Base-by-base conservation (phyloP, 257 asterid genomes). In the Anisodus acutangulus region DNA sequence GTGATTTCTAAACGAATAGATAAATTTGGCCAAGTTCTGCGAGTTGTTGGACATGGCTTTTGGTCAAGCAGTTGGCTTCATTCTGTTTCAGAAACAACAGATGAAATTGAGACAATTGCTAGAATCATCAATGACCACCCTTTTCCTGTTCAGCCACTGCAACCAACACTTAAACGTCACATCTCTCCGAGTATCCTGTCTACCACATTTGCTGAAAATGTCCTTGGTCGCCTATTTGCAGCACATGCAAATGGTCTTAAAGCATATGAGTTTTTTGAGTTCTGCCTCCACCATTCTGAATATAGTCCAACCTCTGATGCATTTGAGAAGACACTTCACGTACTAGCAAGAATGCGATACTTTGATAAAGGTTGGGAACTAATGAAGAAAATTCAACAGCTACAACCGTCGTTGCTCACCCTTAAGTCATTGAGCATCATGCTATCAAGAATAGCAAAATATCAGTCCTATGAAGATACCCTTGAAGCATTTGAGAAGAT, bases 201-300 rank as follows among this genome's bases (percentile, higher is more conserved):
- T 15, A 74, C 95, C 26, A 82, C 90, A 55, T 90, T 94, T 71
- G 94, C 92, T 12, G 97, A 95, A 85, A 86, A 88, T 66, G 91
- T 95, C 69, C 96, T 96, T 45, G 99, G 99, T 62, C 87, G 84
- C 84, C 88, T 94, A 78, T 96, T 96, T 88, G 97, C 90, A 43
- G 95, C 97, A 8, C 98, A 96, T 84, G 88, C 96, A 3, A 92
- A 96, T 86, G 99, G 99, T 74, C 94, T 94, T 81, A 95, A 94
- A 88, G 98, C 98, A 9, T 94, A 91, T 62, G 92, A 93, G 55
- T 86, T 94, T 43, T 94, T 94, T 86, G 89, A 89, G 53, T 93
- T 89, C 71, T 94, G 95, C 87, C 96, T 95, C 45, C 78, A 78
- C 5, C 88, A 87, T 47, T 82, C 91, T n/a, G 63, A 81, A 3